Percentiles rank a stretch among this genome's conserved stretches.
These are phyloP conservation scores for Termitomyces sp. DNA, from an alignment of 768 basidiomycete genomes.

Conservation along the genomic window DNA sequence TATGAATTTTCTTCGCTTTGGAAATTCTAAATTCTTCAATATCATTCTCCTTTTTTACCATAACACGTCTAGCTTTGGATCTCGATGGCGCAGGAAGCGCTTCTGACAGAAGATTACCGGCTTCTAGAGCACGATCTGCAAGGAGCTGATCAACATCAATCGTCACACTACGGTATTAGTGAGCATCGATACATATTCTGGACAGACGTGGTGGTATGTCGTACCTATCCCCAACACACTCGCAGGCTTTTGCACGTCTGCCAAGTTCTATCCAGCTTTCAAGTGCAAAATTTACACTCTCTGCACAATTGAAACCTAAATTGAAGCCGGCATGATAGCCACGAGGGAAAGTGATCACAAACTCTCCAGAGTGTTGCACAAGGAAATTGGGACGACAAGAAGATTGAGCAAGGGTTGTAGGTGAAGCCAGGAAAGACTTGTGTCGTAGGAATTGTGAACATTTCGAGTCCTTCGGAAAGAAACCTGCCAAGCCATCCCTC, in stretches of 20 bases:
- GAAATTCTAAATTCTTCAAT: slow-evolving; percentile 15
- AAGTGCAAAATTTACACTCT: slow-evolving; percentile 94
- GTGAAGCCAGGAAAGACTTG: slow-evolving; percentile 93
- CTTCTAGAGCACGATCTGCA: slow-evolving; percentile 53
- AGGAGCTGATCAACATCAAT: slow-evolving; percentile 91
- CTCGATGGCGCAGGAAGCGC: not conserved
- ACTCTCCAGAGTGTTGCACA: slow-evolving; percentile 92
- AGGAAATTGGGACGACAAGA: slow-evolving; percentile 80
- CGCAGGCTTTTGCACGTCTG: slow-evolving; percentile 68
- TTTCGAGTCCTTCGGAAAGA: slow-evolving; percentile 83
- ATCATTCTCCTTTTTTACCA: slow-evolving; percentile 19
- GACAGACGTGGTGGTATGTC: slow-evolving; percentile 3
- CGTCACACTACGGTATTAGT: slow-evolving; percentile 55
- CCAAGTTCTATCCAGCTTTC: slow-evolving; percentile 93
- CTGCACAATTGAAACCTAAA: slow-evolving; percentile 92
- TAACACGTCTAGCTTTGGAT: slow-evolving; percentile 15
- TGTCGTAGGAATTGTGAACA: slow-evolving; percentile 96
- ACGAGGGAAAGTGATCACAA: slow-evolving; percentile 90
- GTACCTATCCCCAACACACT: slow-evolving; percentile 72
- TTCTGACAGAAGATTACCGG: slow-evolving; percentile 13
- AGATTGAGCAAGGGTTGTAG: slow-evolving; percentile 70
- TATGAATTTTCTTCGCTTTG: slow-evolving; percentile 37
- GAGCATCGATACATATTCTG: not conserved
- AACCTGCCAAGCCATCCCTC: slow-evolving; percentile 40
- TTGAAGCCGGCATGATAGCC: slow-evolving; percentile 99